Conservation (phyloP, 768 basidiomycete genomes). For the Kwoniella newhampshirensis region DNA sequence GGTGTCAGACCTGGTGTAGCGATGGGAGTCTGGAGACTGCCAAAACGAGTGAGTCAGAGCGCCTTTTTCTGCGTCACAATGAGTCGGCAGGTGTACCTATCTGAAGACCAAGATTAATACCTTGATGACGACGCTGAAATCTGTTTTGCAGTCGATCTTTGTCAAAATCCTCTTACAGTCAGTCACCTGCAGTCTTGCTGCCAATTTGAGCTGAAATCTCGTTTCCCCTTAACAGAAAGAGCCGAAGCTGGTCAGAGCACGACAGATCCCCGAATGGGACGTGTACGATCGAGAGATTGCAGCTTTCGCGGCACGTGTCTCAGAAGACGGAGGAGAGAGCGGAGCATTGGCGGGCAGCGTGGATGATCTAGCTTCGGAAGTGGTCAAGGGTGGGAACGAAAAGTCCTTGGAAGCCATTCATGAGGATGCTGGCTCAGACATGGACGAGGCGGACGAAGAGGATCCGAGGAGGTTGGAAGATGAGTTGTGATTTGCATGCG, state of each 20-base stretch:
- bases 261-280: conserved; percentile 97
- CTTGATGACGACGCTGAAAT: conserved; percentile 9
- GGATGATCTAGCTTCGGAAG: conserved; percentile 35
- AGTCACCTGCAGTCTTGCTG: conserved; percentile 39
- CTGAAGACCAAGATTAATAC: background rate
- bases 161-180: conserved; percentile 93
- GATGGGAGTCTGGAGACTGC: conserved; percentile 53
- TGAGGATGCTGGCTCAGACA: background rate
- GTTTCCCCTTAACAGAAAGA: conserved; percentile 70
- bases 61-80: background rate
- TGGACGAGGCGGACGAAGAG: conserved; percentile 10
- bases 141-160: conserved; percentile 75
- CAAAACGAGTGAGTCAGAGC: conserved; percentile 53
- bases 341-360: conserved; percentile 38
- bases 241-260: conserved; percentile 86
- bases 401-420: background rate
- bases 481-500: conserved; percentile 18
- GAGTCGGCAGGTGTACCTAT: no score
- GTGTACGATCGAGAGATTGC: conserved; percentile 89
- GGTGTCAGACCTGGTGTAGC: conserved; percentile 99
- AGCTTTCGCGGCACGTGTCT: conserved; percentile 64
- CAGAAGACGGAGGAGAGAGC: conserved; percentile 9
- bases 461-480: conserved; percentile 10
- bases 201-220: conserved; percentile 2
- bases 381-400: background rate